phyloP scores from a whole-genome alignment of 768 basidiomycete genomes.

The Tylopilus vinaceipallidus region DNA sequence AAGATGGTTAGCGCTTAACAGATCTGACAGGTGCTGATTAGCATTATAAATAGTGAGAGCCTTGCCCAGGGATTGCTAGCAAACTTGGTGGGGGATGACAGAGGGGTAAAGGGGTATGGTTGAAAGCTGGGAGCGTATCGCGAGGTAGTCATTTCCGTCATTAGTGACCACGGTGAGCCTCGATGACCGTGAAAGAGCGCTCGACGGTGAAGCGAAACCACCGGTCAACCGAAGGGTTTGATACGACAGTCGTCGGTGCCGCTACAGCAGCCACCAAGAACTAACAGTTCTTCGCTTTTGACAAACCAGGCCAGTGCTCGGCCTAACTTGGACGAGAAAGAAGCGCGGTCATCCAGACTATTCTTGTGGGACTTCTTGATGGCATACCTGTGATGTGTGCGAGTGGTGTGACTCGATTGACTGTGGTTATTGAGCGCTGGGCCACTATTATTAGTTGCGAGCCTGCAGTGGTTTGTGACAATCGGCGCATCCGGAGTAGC shows the following conservation, averaged over 20 bases:
- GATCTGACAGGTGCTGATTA: background rate
- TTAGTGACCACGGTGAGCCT: constrained; percentile 8
- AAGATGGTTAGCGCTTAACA: background rate
- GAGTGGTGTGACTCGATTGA: too few species aligned
- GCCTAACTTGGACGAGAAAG: background rate
- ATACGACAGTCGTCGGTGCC: too few species aligned
- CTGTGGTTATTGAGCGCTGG: background rate
- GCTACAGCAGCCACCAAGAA: too few species aligned
- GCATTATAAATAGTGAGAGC: too few species aligned
- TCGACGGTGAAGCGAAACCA: background rate
- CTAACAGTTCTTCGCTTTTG: too few species aligned
- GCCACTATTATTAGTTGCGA: background rate
- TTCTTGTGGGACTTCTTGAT: constrained; percentile 7
- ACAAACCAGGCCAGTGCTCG: background rate
- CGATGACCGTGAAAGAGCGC: constrained; percentile 1
- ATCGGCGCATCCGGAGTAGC: background rate
- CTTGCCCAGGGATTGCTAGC: too few species aligned
- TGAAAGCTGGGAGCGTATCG: constrained; percentile 6
- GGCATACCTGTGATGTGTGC: too few species aligned
- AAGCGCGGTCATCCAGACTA: constrained; percentile 8
- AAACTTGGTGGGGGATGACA: background rate
- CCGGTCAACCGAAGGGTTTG: too few species aligned
- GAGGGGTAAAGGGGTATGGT: background rate
- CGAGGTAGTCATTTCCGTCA: constrained; percentile 29
- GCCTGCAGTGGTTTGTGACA: background rate